Base-by-base conservation (phyloP, 805 yeast species). In the Candida montana region DNA sequence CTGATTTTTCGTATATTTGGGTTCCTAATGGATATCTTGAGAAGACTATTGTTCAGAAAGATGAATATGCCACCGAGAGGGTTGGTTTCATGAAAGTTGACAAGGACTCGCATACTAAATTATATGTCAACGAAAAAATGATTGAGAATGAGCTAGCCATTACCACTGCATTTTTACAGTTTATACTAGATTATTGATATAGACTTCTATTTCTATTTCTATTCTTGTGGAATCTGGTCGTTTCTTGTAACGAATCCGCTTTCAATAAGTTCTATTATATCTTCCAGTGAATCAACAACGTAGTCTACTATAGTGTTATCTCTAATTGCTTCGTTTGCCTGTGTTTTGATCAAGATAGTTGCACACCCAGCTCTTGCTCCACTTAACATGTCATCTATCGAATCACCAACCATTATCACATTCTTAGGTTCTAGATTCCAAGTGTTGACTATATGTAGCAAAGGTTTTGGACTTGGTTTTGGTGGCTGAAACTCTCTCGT, bases 341-440 rank as follows among this genome's bases (percentile, higher is more conserved):
- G 68, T 46, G 77, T 77, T 33, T 65, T 69, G 32, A 82, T 59
- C 39, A 82, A 61, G 3, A 81, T 64, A 1, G 86, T 72, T 3
- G 71, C 63, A 33, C 75, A 73, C 0, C 88, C 88, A 1, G 89
- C 88, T n/a, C 63, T 50, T 24, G 67, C 55, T 3, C 87, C 89
- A 24, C 84, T 75, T 32, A 52, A 61, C 79, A 82, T 77, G 52
- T 82, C 90, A 58, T 82, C 89, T 31, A 67, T 58, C 0, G 88
- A 81, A 54, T 82, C 89, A 11, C 90, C 90, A 13, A 82, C 83
- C 89, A 82, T 82, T 6, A 81, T 54, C 24, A 81, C 47, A 31
- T 72, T 64, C 15, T 58, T 49, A 0, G 83, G 75, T 1, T 58
- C 50, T 15, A 73, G 37, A 2, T 65, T 67, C 79, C 83, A 75